Conservation (phyloP, 2,329 filamentous ascomycete genomes). For the Phialocephala subalpina region DNA sequence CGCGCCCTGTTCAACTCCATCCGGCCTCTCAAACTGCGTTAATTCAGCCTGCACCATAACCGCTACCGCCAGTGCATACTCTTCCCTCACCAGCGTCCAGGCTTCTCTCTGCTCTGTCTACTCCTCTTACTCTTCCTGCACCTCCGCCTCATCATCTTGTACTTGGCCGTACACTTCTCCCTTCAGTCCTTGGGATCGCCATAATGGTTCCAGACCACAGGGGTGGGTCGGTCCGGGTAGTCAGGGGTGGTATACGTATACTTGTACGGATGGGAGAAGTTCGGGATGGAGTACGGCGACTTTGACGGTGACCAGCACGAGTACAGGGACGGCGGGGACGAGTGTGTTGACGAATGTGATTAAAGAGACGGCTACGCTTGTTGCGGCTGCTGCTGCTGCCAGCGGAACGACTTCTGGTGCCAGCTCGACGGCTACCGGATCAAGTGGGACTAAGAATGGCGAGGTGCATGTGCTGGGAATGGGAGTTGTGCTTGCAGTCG, state of each 20-base stretch:
- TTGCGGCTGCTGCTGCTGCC: neutral
- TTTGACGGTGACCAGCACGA: neutral
- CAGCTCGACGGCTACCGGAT: neutral
- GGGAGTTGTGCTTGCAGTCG: neutral
- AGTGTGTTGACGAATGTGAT: neutral
- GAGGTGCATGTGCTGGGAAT: neutral
- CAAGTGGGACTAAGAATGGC: neutral
- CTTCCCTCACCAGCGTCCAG: neutral
- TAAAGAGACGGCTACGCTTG: neutral
- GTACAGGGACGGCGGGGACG: constrained; percentile 1
- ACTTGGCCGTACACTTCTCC: neutral
- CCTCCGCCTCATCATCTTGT: neutral
- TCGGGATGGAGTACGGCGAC: neutral
- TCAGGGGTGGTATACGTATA: neutral
- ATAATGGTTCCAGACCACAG: neutral
- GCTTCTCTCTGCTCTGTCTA: constrained; percentile 2
- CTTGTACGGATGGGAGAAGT: neutral
- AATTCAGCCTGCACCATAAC: neutral
- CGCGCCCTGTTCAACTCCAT: neutral
- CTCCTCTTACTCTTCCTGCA: neutral
- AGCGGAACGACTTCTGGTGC: neutral
- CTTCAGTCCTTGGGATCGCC: neutral
- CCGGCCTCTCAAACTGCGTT: neutral
- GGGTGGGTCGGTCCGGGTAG: neutral
- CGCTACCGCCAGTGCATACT: neutral